Conservation (phyloP, 163 green algal species). For the Chloromonas sp. region DNA sequence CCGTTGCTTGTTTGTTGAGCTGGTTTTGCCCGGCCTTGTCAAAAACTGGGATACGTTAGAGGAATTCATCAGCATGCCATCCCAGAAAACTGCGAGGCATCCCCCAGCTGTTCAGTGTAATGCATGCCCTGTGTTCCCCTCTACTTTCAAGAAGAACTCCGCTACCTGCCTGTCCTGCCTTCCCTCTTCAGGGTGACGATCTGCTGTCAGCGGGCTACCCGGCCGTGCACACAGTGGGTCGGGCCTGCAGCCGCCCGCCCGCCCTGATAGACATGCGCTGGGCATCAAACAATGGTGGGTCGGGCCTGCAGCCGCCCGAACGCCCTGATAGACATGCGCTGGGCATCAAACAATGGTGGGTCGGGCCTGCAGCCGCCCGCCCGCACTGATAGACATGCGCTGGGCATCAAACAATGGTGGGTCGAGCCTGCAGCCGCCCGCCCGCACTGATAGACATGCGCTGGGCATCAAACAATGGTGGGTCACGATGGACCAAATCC, state of each 20-base stretch:
- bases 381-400: conserved; percentile 24
- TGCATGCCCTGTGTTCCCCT: no score
- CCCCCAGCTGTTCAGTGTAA: no score
- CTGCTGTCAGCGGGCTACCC: conserved; percentile 52
- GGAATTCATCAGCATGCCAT: no score
- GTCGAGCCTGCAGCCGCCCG: conserved; percentile 30
- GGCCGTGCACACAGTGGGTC: conserved; percentile 58
- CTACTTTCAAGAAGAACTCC: no score
- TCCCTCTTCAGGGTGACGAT: conserved; percentile 30
- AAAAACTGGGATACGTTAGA: no score
- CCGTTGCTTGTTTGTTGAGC: no score
- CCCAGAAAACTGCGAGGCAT: no score
- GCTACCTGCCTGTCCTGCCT: background rate
- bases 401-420: conserved; percentile 32
- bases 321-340: conserved; percentile 20
- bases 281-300: conserved; percentile 36
- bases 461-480: no score
- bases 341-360: conserved; percentile 37
- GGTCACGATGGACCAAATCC: no score
- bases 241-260: conserved; percentile 30
- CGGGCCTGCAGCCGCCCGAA: conserved; percentile 30
- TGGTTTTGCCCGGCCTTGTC: no score
- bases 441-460: conserved; percentile 27
- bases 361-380: conserved; percentile 28
- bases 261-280: conserved; percentile 21